phyloP scores from a whole-genome alignment of 2,329 filamentous ascomycete genomes.

The Lasiodiplodia theobromae region DNA sequence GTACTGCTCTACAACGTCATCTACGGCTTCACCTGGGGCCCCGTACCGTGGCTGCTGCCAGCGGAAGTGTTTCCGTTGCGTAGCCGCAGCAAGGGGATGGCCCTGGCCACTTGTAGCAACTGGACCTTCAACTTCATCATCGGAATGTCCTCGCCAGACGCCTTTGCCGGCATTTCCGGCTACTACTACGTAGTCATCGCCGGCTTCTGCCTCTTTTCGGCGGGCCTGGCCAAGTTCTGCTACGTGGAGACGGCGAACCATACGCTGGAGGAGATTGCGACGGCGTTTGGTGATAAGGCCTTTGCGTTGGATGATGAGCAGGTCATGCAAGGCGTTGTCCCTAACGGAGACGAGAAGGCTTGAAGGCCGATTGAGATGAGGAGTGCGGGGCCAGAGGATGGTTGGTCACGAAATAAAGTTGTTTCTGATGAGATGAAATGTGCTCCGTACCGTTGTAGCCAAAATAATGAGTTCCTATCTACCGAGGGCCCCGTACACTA shows the following conservation, averaged over 20 bases:
- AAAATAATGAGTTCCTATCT: no score
- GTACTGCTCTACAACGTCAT: slow-evolving; percentile 52
- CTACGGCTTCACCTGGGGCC: slow-evolving; percentile 47
- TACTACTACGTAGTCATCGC: slow-evolving; percentile 50
- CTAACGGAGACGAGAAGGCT: not conserved
- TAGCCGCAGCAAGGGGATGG: slow-evolving; percentile 49
- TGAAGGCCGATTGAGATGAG: not conserved
- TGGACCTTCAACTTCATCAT: slow-evolving; percentile 41
- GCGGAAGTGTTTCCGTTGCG: slow-evolving; percentile 44
- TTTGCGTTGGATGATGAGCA: slow-evolving; percentile 41
- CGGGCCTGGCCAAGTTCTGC: slow-evolving; percentile 48
- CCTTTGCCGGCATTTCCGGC: slow-evolving; percentile 44
- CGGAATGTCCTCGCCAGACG: slow-evolving; percentile 60
- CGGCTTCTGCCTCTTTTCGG: slow-evolving; percentile 44
- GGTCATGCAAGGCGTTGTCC: slow-evolving; percentile 30
- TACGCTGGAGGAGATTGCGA: slow-evolving; percentile 49
- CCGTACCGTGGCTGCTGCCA: slow-evolving; percentile 42
- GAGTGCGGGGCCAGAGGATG: no score
- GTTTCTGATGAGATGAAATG: no score
- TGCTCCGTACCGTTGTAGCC: no score
- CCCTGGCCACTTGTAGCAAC: slow-evolving; percentile 43
- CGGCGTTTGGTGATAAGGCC: slow-evolving; percentile 52
- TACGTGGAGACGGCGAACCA: slow-evolving; percentile 47
- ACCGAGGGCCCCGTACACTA: no score
- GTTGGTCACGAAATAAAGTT: no score